phyloP scores from a whole-genome alignment of 768 basidiomycete species.

The Hydnum rufescens region DNA sequence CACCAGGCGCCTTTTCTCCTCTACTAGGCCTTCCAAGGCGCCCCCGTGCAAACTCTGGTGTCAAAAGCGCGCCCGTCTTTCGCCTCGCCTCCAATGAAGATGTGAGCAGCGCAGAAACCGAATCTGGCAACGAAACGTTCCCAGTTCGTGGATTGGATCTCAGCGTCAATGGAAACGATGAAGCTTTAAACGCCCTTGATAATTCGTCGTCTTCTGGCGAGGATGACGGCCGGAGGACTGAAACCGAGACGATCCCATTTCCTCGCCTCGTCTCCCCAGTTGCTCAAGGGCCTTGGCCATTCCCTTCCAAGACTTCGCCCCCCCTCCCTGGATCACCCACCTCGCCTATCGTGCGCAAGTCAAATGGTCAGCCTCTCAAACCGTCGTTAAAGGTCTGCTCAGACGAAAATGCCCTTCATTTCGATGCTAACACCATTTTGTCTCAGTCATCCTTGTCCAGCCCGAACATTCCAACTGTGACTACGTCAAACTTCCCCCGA shows the following conservation, averaged over 20 bases:
- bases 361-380: neutral
- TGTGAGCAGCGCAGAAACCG: no score
- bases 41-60: neutral
- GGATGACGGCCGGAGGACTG: no score
- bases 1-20: neutral
- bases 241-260: neutral
- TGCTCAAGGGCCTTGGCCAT: neutral
- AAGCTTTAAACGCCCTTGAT: no score
- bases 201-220: no score
- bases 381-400: neutral
- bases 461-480: neutral
- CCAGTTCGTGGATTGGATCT: no score
- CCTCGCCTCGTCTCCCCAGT: neutral
- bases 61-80: neutral
- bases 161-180: no score
- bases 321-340: neutral
- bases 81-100: no score
- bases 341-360: neutral
- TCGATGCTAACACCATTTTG: neutral
- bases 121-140: no score
- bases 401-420: neutral
- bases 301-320: neutral
- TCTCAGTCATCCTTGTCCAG: constrained; percentile 1
- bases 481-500: neutral
- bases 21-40: neutral